Evolutionary conservation across 306 rosid genomes (phyloP).

Genomic region (Pyrus pyrifolia): DNA sequence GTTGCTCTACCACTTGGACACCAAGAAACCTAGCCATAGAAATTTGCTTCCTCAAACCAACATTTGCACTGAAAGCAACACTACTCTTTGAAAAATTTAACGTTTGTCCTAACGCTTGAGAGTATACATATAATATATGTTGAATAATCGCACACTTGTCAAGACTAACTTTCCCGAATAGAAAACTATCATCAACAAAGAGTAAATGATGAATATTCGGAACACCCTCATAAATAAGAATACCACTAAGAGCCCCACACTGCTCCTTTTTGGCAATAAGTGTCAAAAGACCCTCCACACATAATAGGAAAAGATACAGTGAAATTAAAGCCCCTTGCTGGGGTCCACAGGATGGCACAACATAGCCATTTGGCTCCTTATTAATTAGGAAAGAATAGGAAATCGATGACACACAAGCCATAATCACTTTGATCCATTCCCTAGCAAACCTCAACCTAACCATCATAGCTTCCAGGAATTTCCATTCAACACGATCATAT

Average conservation of each 20-base stretch:
- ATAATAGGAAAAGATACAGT: not conserved
- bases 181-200: not conserved
- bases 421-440: not conserved
- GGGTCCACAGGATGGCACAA: not conserved
- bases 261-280: not conserved
- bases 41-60: not conserved
- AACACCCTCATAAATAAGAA: not conserved
- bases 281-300: not conserved
- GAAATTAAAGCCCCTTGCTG: not conserved
- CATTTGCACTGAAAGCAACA: not conserved
- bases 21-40: not conserved
- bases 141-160: not conserved
- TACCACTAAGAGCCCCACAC: not conserved
- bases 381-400: not conserved
- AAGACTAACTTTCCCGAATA: not conserved
- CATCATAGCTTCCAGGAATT: not conserved
- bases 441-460: not conserved
- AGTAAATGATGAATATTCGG: not conserved
- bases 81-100: not conserved
- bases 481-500: not conserved
- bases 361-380: not conserved
- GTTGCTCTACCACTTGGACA: not conserved
- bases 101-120: not conserved
- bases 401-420: not conserved
- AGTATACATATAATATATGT: not conserved